phyloP scores from a whole-genome alignment of 208 protist genomes.

The Trypanosoma mega region DNA sequence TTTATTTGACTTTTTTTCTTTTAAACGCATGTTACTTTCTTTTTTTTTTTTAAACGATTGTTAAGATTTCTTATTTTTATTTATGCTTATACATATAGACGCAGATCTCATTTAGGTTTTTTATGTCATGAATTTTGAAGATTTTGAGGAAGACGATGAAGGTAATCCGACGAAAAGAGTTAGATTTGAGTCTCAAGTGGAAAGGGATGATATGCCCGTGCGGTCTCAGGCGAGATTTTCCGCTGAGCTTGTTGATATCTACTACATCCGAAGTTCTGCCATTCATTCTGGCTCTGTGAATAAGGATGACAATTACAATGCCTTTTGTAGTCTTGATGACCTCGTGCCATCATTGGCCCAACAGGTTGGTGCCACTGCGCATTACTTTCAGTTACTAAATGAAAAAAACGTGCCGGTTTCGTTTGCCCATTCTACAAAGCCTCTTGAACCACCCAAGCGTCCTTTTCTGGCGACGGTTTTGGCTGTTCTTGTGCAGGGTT shows the following conservation, averaged over 20 bases:
- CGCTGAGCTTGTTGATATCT: conserved; percentile 10
- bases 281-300: conserved; percentile 4
- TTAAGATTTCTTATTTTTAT: conserved; percentile 12
- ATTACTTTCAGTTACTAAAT: conserved; percentile 29
- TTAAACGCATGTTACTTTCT: neutral
- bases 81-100: too few species aligned
- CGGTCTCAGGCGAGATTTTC: neutral
- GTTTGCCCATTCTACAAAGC: conserved; percentile 21
- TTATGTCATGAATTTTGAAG: too few species aligned
- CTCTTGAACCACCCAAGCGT: conserved; percentile 21
- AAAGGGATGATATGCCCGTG: neutral
- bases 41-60: neutral
- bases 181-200: neutral
- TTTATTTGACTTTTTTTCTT: conserved; percentile 1
- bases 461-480: conserved; percentile 27
- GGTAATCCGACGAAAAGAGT: neutral
- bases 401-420: conserved; percentile 17
- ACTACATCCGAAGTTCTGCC: conserved; percentile 18
- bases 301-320: conserved; percentile 5
- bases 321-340: conserved; percentile 19
- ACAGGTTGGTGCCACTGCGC: conserved; percentile 19
- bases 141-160: neutral
- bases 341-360: conserved; percentile 16
- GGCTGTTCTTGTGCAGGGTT: conserved; percentile 20
- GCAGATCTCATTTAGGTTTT: too few species aligned